Evolutionary conservation across 805 yeast genomes (phyloP).

Genomic region (Yarrowia deformans): DNA sequence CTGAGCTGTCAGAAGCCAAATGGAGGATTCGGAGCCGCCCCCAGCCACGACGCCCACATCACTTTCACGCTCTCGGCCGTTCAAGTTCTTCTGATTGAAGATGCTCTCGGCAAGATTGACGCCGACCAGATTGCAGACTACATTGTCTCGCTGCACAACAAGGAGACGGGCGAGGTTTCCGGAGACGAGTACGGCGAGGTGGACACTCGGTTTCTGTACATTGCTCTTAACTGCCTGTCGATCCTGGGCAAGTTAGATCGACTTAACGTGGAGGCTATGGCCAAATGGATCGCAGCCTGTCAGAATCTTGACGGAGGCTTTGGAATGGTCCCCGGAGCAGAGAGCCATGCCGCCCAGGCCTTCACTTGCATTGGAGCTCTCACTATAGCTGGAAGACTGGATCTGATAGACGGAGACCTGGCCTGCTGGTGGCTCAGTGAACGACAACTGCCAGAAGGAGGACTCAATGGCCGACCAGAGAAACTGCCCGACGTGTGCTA

Average conservation of each 20-base stretch:
- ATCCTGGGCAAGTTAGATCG: constrained; percentile 67
- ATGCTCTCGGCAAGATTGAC: constrained; percentile 58
- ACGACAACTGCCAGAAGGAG: constrained; percentile 86
- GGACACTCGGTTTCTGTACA: constrained; percentile 89
- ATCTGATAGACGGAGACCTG: constrained; percentile 54
- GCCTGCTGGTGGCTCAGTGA: constrained; percentile 90
- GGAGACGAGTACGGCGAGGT: constrained; percentile 94
- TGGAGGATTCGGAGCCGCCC: constrained; percentile 87
- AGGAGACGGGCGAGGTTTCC: constrained; percentile 72
- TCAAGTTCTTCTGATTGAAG: constrained; percentile 76
- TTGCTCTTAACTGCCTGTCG: constrained; percentile 75
- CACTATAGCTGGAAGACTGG: constrained; percentile 68
- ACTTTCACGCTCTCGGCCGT: constrained; percentile 85
- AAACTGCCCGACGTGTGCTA: constrained; percentile 97
- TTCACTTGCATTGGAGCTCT: constrained; percentile 86
- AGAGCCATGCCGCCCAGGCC: constrained; percentile 89
- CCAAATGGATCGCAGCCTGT: constrained; percentile 69
- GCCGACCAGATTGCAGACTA: constrained; percentile 50
- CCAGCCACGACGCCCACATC: constrained; percentile 87
- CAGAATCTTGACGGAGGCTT: constrained; percentile 95
- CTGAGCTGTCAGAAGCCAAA: constrained; percentile 60
- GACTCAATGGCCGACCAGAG: constrained; percentile 95
- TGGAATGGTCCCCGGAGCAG: constrained; percentile 94
- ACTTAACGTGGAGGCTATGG: constrained; percentile 59
- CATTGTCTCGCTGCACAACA: constrained; percentile 55